A percentile compares a stretch with the other conserved stretches of the same genome.
Evolutionary conservation across 768 basidiomycete species (phyloP).

Genomic region (Gymnopilus junonius): DNA sequence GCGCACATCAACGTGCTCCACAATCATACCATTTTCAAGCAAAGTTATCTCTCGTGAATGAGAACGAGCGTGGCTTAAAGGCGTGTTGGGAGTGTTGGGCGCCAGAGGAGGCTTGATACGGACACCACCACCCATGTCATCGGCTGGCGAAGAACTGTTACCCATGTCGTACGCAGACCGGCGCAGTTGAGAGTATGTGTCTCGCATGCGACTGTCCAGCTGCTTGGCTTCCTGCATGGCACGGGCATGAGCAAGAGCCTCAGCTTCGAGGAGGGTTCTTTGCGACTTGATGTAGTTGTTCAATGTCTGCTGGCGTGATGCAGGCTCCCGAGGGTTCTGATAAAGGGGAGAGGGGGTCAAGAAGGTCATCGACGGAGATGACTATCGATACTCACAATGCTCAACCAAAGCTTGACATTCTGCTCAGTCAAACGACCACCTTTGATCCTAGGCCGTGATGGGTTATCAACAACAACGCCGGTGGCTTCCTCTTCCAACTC

Average conservation of each 20-base stretch:
- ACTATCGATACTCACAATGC: constrained; percentile 57
- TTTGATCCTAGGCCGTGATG: constrained; percentile 59
- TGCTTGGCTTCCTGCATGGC: constrained; percentile 80
- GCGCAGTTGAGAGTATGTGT: constrained; percentile 79
- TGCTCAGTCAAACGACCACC: constrained; percentile 76
- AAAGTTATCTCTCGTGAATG: constrained; percentile 78
- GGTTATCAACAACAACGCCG: constrained; percentile 57
- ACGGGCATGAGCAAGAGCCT: constrained; percentile 76
- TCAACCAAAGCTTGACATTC: constrained; percentile 82
- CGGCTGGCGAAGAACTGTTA: constrained; percentile 46
- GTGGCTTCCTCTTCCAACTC: constrained; percentile 72
- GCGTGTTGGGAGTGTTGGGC: constrained; percentile 41
- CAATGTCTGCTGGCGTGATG: constrained; percentile 82
- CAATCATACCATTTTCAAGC: constrained; percentile 87
- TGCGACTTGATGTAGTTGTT: constrained; percentile 85
- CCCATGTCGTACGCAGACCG: constrained; percentile 78
- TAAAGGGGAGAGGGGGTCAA: constrained; percentile 2
- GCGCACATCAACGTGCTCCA: constrained; percentile 85
- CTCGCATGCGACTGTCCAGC: constrained; percentile 77
- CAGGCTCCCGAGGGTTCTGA: constrained; percentile 91
- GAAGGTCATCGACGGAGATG: neutral
- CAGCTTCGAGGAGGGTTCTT: constrained; percentile 78
- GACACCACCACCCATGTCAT: constrained; percentile 68
- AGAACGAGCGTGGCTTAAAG: constrained; percentile 45
- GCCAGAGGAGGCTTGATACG: constrained; percentile 70